These are phyloP conservation scores for Botrytis elliptica DNA, from an alignment of 2,329 filamentous ascomycete genomes.

Conservation along the genomic window DNA sequence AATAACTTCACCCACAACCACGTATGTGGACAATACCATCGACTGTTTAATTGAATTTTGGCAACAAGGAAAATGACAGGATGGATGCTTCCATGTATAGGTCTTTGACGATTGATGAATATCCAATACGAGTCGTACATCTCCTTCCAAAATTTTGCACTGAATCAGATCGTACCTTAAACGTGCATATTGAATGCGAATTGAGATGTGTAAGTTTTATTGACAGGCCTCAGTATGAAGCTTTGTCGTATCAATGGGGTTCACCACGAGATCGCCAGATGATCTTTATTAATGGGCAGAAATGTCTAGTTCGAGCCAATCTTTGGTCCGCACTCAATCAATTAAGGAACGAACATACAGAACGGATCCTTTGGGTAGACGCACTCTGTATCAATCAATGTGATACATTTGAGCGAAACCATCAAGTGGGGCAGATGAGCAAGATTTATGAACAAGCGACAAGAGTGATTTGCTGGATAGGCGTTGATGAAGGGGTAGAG, in stretches of 20 bases:
- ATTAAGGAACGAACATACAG: not conserved
- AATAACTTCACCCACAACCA: not conserved
- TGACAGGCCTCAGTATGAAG: not conserved
- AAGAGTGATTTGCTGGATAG: conserved; percentile 4
- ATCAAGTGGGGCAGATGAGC: not conserved
- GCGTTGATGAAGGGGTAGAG: not conserved
- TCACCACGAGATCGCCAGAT: not conserved
- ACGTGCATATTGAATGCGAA: not conserved
- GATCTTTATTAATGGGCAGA: not conserved
- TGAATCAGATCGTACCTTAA: not conserved
- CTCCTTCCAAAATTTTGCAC: not conserved
- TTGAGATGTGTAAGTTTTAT: not conserved
- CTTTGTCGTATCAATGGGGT: not conserved
- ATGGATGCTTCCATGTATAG: not conserved
- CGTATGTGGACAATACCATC: not conserved
- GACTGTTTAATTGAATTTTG: not conserved
- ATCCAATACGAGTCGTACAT: conserved; percentile 5
- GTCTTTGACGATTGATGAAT: not conserved
- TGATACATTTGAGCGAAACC: not conserved
- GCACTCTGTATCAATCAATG: not conserved
- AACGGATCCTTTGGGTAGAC: not conserved
- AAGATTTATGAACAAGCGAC: not conserved
- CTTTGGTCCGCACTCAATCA: not conserved
- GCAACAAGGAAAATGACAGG: not conserved
- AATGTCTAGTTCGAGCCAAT: not conserved